A percentile compares a stretch with the other conserved stretches of the same genome.
Evolutionary conservation across 495 filamentous ascomycete species (phyloP).

Genomic region (Recurvomyces mirabilis): DNA sequence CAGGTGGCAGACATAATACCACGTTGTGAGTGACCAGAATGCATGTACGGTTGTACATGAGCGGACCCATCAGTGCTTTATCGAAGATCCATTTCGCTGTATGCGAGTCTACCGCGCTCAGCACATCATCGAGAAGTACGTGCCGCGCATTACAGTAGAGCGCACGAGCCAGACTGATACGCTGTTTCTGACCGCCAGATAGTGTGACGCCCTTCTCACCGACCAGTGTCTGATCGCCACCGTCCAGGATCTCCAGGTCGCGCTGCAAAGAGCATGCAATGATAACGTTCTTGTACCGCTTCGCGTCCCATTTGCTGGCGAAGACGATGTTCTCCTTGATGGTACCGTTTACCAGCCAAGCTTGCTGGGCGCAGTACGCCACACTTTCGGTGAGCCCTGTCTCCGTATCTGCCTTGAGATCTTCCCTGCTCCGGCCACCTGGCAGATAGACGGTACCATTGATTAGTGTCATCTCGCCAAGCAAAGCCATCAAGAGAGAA

Average conservation of each 20-base stretch:
- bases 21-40: slow-evolving; percentile 97
- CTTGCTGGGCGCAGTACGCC: slow-evolving; percentile 95
- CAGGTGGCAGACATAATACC: slow-evolving; percentile 64
- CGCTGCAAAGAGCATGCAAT: slow-evolving; percentile 87
- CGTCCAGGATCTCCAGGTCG: slow-evolving; percentile 84
- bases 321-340: slow-evolving; percentile 97
- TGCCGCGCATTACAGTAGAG: slow-evolving; percentile 88
- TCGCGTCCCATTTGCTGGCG: slow-evolving; percentile 67
- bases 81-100: slow-evolving; percentile 98
- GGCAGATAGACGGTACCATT: slow-evolving; percentile 75
- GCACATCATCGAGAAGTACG: slow-evolving; percentile 84
- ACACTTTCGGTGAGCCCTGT: slow-evolving; percentile 84
- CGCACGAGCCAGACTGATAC: slow-evolving; percentile 87
- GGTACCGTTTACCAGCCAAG: slow-evolving; percentile 93
- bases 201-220: slow-evolving; percentile 96
- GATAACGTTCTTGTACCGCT: slow-evolving; percentile 78
- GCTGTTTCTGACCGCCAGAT: slow-evolving; percentile 95
- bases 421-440: slow-evolving; percentile 68
- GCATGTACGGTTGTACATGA: slow-evolving; percentile 84
- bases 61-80: slow-evolving; percentile 75
- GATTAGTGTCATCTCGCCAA: slow-evolving; percentile 90
- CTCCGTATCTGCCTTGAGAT: slow-evolving; percentile 66
- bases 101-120: slow-evolving; percentile 97
- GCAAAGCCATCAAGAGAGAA: slow-evolving; percentile 85
- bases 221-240: slow-evolving; percentile 85